phyloP scores from a whole-genome alignment of 768 basidiomycete species.

The Chalciporus sphaerocephalus region DNA sequence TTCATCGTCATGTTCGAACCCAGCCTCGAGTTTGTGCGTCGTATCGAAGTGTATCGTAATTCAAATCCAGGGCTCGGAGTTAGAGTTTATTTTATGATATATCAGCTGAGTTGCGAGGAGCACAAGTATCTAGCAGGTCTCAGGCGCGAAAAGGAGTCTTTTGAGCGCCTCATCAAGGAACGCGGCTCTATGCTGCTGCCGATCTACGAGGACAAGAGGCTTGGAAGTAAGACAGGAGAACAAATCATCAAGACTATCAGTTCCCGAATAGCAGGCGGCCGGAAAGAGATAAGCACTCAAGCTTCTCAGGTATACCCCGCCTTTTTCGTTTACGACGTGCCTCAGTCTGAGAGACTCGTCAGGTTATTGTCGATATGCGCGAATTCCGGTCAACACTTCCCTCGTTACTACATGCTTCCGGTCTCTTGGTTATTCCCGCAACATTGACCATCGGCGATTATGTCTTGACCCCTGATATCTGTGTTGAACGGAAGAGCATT shows the following conservation, averaged over 20 bases:
- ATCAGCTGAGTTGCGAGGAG: slow-evolving; percentile 89
- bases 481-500: slow-evolving; percentile 93
- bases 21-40: slow-evolving; percentile 84
- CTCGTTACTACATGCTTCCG: slow-evolving; percentile 80
- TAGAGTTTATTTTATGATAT: slow-evolving; percentile 94
- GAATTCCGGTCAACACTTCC: slow-evolving; percentile 94
- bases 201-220: slow-evolving; percentile 58
- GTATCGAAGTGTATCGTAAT: slow-evolving; percentile 90
- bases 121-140: slow-evolving; percentile 90
- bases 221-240: slow-evolving; percentile 40
- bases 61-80: slow-evolving; percentile 78
- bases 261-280: slow-evolving; percentile 81
- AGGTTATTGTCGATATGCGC: slow-evolving; percentile 96
- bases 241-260: slow-evolving; percentile 77
- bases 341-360: not conserved
- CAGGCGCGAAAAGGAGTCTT: slow-evolving; percentile 88
- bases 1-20: slow-evolving; percentile 97
- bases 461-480: slow-evolving; percentile 90
- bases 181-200: slow-evolving; percentile 87
- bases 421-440: slow-evolving; percentile 77
- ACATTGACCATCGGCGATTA: slow-evolving; percentile 96
- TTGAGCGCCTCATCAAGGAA: slow-evolving; percentile 89
- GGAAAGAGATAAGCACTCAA: slow-evolving; percentile 59
- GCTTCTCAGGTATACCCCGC: slow-evolving; percentile 50
- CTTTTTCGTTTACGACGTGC: not conserved